A percentile compares a stretch with the other conserved stretches of the same genome.
These are phyloP conservation scores for Corylus heterophylla DNA, from an alignment of 306 rosid genomes.

Conservation along the genomic window DNA sequence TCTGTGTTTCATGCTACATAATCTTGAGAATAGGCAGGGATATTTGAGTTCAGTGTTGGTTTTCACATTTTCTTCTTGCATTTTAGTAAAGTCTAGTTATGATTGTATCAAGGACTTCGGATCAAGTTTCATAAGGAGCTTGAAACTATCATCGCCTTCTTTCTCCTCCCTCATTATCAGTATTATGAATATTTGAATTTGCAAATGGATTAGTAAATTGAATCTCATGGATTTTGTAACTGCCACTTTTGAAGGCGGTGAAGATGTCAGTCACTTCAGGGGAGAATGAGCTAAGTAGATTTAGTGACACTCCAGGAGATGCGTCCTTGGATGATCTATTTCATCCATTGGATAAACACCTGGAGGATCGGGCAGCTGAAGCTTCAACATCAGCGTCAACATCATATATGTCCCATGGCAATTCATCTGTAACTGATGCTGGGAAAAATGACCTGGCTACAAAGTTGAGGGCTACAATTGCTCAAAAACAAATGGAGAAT, in stretches of 20 bases:
- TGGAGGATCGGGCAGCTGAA: constrained; percentile 59
- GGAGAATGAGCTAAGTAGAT: constrained; percentile 86
- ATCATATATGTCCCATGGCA: constrained; percentile 52
- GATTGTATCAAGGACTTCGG: constrained; percentile 1
- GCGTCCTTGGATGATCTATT: constrained; percentile 93
- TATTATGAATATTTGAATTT: constrained; percentile 18
- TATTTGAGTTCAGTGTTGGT: background rate
- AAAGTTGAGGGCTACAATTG: constrained; percentile 91
- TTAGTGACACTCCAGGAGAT: constrained; percentile 99
- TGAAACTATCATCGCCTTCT: constrained; percentile 8
- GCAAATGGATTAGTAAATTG: constrained; percentile 4
- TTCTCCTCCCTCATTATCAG: background rate
- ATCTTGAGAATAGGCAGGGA: constrained; percentile 15
- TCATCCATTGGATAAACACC: constrained; percentile 71
- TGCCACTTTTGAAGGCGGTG: constrained; percentile 57
- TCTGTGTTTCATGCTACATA: background rate
- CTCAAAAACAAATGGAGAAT: constrained; percentile 87
- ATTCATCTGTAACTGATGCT: constrained; percentile 50
- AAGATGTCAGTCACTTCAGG: constrained; percentile 59
- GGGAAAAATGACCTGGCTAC: constrained; percentile 92
- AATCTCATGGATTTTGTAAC: constrained; percentile 36
- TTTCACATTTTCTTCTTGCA: constrained; percentile 7
- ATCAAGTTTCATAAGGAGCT: constrained; percentile 17
- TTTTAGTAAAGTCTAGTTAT: constrained; percentile 2
- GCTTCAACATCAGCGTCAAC: constrained; percentile 85